These are phyloP conservation scores for Heterobasidion annosum DNA, from an alignment of 1,284 basidiomycete species.

Conservation along the genomic window DNA sequence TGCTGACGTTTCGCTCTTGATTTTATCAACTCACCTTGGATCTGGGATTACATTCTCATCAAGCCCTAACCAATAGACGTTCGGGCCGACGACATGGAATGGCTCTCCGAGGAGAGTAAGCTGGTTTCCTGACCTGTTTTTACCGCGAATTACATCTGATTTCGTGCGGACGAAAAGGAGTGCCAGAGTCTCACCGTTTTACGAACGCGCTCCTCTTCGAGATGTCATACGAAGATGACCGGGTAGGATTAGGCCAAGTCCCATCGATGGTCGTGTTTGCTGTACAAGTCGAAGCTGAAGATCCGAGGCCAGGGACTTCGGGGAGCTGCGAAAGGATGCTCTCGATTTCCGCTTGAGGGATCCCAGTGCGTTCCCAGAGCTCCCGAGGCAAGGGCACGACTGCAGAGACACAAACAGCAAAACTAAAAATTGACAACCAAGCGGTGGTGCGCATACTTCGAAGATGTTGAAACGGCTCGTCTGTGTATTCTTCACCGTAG, in stretches of 20 bases:
- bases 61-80: slow-evolving; percentile 24
- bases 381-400: not conserved
- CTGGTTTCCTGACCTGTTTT: not conserved
- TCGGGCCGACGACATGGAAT: slow-evolving; percentile 8
- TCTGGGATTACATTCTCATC: slow-evolving; percentile 13
- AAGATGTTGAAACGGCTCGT: not conserved
- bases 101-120: not conserved
- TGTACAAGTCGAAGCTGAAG: not conserved
- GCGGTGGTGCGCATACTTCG: not conserved
- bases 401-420: not conserved
- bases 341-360: not conserved
- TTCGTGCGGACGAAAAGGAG: not conserved
- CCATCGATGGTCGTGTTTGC: not conserved
- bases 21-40: slow-evolving; percentile 1
- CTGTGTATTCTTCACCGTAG: not conserved
- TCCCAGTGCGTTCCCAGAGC: not conserved
- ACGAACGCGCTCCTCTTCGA: not conserved
- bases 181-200: not conserved
- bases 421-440: not conserved
- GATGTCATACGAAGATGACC: not conserved
- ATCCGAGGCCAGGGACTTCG: not conserved
- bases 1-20: not conserved
- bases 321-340: not conserved
- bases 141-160: not conserved
- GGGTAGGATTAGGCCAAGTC: not conserved